Percentiles rank a stretch among this genome's conserved stretches.
Evolutionary conservation across 106 monocot species (phyloP).

Genomic region (Dendrobium catenatum): DNA sequence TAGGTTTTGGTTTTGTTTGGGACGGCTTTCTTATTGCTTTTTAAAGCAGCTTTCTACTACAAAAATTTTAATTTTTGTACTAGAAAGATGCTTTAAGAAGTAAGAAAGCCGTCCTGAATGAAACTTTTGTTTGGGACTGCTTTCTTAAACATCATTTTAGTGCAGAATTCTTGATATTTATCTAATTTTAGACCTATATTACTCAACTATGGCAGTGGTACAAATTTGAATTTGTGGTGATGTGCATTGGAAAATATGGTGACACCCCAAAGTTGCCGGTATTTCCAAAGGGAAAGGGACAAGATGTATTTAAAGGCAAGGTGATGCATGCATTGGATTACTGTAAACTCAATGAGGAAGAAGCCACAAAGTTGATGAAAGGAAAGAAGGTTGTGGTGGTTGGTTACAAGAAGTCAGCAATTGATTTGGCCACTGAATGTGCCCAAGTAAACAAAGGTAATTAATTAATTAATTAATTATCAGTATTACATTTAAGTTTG

Average conservation of each 20-base stretch:
- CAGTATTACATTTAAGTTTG: too few species aligned
- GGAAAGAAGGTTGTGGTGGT: constrained; percentile 78
- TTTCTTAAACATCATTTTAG: too few species aligned
- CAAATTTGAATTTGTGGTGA: constrained; percentile 78
- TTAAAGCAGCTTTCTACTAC: too few species aligned
- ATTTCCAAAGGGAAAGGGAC: constrained; percentile 44
- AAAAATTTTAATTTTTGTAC: too few species aligned
- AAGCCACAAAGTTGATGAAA: constrained; percentile 39
- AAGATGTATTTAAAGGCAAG: constrained; percentile 64
- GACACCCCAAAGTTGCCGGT: constrained; percentile 61
- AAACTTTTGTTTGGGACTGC: too few species aligned
- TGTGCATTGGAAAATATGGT: constrained; percentile 89
- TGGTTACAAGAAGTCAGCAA: constrained; percentile 85
- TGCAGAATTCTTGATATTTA: too few species aligned
- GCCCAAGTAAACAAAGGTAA: constrained; percentile 77
- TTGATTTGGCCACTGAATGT: constrained; percentile 79
- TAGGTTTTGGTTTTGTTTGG: too few species aligned
- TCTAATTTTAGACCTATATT: too few species aligned
- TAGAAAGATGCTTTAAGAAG: too few species aligned
- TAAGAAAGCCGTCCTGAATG: too few species aligned
- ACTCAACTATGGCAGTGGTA: constrained; percentile 34
- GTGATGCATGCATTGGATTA: constrained; percentile 83
- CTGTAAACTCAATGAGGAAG: constrained; percentile 59
- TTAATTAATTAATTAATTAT: too few species aligned
- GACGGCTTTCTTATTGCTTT: too few species aligned